Percentiles rank a stretch among this genome's conserved stretches.
Conservation (phyloP, 176 grass and related monocot species). For the Eleusine indica region DNA sequence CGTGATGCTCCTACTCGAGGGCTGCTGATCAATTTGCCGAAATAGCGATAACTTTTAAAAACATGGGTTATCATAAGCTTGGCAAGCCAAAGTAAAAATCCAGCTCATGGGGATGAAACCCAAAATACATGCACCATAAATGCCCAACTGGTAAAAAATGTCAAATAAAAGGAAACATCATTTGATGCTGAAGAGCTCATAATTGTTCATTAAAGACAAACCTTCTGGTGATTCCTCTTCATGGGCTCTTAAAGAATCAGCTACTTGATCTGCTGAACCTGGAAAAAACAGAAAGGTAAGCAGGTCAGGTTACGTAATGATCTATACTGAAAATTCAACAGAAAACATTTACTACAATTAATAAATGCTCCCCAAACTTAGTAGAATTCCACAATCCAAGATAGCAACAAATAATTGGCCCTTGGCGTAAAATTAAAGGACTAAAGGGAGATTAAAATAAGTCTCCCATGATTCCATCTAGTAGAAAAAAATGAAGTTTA, state of each 20-base stretch:
- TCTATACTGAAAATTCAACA: neutral
- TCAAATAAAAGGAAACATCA: neutral
- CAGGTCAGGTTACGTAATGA: neutral
- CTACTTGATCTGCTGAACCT: slow-evolving; percentile 17
- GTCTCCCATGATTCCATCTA: neutral
- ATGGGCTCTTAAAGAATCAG: slow-evolving; percentile 17
- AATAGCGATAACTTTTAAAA: too few species aligned
- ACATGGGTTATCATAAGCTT: neutral
- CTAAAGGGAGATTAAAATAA: neutral
- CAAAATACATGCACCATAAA: neutral
- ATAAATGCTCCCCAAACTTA: neutral
- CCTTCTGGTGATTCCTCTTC: slow-evolving; percentile 19
- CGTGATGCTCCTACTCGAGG: too few species aligned
- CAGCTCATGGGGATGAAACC: neutral
- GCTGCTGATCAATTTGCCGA: too few species aligned
- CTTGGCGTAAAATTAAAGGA: neutral
- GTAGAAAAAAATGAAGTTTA: neutral
- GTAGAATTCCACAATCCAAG: neutral
- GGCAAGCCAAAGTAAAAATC: neutral
- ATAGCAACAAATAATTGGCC: neutral
- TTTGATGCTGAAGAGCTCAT: neutral
- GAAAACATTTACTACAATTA: neutral
- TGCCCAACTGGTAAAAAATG: neutral
- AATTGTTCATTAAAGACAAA: neutral
- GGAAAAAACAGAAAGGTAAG: slow-evolving; percentile 19